Evolutionary conservation across 2,329 filamentous ascomycete genomes (phyloP).

Genomic region (Paecilomyces niveus): DNA sequence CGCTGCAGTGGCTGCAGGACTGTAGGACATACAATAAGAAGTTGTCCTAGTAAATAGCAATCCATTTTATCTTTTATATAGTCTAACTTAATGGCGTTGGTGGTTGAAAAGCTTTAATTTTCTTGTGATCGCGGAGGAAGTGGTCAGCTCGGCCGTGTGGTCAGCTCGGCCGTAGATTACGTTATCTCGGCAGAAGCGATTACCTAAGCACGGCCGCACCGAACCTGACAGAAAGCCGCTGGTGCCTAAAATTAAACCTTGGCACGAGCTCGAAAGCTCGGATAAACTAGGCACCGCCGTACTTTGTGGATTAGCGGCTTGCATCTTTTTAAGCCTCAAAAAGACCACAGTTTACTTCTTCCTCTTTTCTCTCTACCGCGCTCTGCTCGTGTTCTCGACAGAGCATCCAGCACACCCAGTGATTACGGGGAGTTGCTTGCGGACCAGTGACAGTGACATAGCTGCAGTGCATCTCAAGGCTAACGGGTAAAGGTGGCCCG

Average conservation of each 20-base stretch:
- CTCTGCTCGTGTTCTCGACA: background rate
- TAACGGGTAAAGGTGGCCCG: background rate
- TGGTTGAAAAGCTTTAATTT: no score
- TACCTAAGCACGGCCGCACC: no score
- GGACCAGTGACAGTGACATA: background rate
- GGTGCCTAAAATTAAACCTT: background rate
- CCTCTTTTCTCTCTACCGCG: constrained; percentile 4
- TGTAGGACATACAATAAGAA: no score
- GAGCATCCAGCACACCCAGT: background rate
- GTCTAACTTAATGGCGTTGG: no score
- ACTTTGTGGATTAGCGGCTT: background rate
- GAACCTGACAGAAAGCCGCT: background rate
- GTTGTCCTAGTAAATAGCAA: no score
- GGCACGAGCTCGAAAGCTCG: background rate
- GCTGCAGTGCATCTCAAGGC: background rate
- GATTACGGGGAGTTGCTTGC: background rate
- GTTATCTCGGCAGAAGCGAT: no score
- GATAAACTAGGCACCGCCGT: background rate
- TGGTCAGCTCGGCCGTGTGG: no score
- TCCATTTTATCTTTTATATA: no score
- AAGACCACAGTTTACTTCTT: constrained; percentile 4
- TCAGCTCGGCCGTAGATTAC: no score
- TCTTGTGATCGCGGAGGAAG: no score
- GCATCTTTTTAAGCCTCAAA: background rate
- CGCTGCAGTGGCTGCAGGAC: no score